Conservation (phyloP, 148 eudicot genomes). For the Camellia sinensis region DNA sequence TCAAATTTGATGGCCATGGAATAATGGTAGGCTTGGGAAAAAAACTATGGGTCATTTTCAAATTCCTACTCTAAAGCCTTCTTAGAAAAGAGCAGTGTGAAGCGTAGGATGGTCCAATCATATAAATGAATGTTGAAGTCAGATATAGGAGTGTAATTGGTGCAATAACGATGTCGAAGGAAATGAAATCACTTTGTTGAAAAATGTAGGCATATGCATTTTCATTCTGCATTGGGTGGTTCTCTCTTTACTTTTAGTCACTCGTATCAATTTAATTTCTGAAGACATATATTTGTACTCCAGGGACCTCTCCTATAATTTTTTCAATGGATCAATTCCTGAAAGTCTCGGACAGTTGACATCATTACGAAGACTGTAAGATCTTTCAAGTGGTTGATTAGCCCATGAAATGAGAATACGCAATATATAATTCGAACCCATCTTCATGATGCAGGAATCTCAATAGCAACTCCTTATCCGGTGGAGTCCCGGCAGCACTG, state of each 20-base stretch:
- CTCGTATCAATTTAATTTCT: neutral
- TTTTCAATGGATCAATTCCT: slow-evolving; percentile 85
- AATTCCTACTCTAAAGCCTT: neutral
- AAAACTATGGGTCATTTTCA: neutral
- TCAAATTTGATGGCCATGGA: neutral
- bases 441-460: slow-evolving; percentile 57
- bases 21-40: neutral
- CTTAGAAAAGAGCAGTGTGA: neutral
- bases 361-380: slow-evolving; percentile 75
- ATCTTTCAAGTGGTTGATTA: slow-evolving; percentile 9
- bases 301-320: slow-evolving; percentile 97
- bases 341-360: slow-evolving; percentile 78
- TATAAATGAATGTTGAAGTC: neutral
- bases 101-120: neutral
- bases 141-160: neutral
- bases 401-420: neutral
- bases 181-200: neutral
- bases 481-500: slow-evolving; percentile 78
- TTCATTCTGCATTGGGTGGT: neutral
- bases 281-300: slow-evolving; percentile 19
- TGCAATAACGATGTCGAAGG: neutral
- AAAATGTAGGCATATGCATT: neutral
- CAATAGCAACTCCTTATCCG: slow-evolving; percentile 81
- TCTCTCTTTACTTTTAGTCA: neutral
- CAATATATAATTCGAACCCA: neutral